Conservation (phyloP, 345 rosid species). For the Aquilaria malaccensis region DNA sequence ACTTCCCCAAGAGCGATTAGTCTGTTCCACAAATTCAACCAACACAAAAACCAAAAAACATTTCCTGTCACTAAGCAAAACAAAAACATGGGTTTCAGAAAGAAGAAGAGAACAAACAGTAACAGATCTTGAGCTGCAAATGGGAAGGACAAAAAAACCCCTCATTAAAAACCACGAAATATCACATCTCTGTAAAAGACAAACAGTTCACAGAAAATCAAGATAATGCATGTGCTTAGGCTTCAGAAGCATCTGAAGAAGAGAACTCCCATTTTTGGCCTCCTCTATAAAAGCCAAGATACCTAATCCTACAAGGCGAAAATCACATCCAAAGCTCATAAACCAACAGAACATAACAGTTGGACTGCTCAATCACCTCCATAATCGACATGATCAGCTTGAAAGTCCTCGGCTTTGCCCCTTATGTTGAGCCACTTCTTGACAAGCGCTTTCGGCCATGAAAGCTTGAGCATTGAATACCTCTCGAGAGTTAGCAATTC, state of each 20-base stretch:
- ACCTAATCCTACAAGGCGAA: slow-evolving; percentile 15
- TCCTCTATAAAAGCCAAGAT: slow-evolving; percentile 12
- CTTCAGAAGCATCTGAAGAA: slow-evolving; percentile 20
- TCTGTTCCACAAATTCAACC: slow-evolving; percentile 32
- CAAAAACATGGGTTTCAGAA: slow-evolving; percentile 10
- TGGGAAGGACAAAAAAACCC: slow-evolving; percentile 7
- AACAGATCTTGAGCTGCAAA: slow-evolving; percentile 31
- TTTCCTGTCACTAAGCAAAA: slow-evolving; percentile 10
- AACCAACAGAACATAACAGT: neutral
- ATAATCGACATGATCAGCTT: slow-evolving; percentile 53
- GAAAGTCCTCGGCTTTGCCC: slow-evolving; percentile 74
- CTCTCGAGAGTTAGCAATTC: slow-evolving; percentile 12
- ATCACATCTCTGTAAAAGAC: slow-evolving; percentile 8
- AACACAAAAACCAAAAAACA: slow-evolving; percentile 22
- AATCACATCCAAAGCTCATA: slow-evolving; percentile 4
- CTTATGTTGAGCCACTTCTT: slow-evolving; percentile 94
- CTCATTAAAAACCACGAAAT: slow-evolving; percentile 16
- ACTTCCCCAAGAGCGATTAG: slow-evolving; percentile 24
- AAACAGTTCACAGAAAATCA: slow-evolving; percentile 8
- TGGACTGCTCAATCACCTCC: slow-evolving; percentile 40
- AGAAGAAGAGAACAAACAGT: slow-evolving; percentile 29
- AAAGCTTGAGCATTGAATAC: slow-evolving; percentile 43
- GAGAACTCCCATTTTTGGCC: slow-evolving; percentile 13
- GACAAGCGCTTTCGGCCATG: slow-evolving; percentile 95
- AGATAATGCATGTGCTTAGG: slow-evolving; percentile 19